Evolutionary conservation across 2,329 filamentous ascomycete species (phyloP), one percentile per base, ranked within the genome.

Genomic region (Trichoderma atroviride): DNA sequence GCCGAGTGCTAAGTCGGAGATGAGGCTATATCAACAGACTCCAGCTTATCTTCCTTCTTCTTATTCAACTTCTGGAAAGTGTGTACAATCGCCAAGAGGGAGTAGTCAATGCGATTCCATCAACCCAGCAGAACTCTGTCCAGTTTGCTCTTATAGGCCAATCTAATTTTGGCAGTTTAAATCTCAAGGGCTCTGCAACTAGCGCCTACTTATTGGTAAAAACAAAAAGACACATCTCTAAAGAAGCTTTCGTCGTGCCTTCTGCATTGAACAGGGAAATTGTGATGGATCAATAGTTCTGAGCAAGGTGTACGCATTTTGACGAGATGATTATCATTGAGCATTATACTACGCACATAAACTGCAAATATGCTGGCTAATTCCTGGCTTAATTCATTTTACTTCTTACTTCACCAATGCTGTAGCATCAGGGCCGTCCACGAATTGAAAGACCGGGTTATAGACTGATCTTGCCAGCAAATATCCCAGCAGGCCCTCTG

Each of bases 401-500:
- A 5, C 24, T 22, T 1, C n/a, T 16, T 11, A 31, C 5, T 16
- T 1, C 13, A 4, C 33, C 52, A 31, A 27, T 11, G 29, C 43
- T 16, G 6, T 56, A 31, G 27, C n/a, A 19, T 55, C 27, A 5
- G 66, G 66, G 4, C 66, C 66, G 10, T 62, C 37, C 16, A 68
- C 66, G 24, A 55, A 61, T 22, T 43, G 29, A 31, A 61, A 68
- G 19, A 43, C 24, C 11, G 66, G 66, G n/a, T 68, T 68, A 14
- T 68, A 68, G 3, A 68, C 66, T 16, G 66, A 68, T 47, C 47
- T 56, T 7, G 57, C 35, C 27, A 68, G 11, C n/a, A 68, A 58
- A 24, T 55, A 56, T 22, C 58, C 47, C n/a, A 68, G 27, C 22
- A 68, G 24, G 13, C 57, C 66, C 10, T 14, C 58, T 5, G 66